Evolutionary conservation across 345 rosid genomes (phyloP), one percentile per base, ranked within the genome.

Genomic region (Citropsis articulata): DNA sequence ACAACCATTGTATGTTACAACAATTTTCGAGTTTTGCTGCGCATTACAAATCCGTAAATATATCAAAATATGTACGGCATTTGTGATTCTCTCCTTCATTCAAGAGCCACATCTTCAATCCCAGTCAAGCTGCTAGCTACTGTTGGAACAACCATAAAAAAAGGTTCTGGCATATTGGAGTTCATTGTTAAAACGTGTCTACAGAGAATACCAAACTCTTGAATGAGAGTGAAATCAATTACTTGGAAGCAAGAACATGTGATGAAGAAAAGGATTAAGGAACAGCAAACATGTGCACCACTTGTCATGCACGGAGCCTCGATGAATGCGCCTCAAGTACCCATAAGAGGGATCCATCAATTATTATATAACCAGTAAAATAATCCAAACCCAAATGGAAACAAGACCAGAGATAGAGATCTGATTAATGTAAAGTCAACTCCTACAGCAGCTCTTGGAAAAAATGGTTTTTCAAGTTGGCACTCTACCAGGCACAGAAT

Each of bases 381-480:
- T 35, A 66, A 21, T 14, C 59, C 45, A 27, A 69, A 45, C 61
- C 27, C 24, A n/a, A 6, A 30, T 33, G 30, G 33, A 45, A 31
- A 53, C 13, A 63, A 16, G 16, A 27, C 7, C 35, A 24, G 38
- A 42, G 50, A 4, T 45, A 1, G 65, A 77, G 71, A 75, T 65
- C 75, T 21, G 59, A 27, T 56, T 21, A 33, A 38, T 35, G n/a
- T 4, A 61, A 77, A 69, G 84, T 81, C 81, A 82, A 82, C 79
- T 10, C 60, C 76, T 12, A 60, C 66, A 73, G 53, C 10, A 59
- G 50, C n/a, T 14, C 38, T 45, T 72, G 25, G 14, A 77, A 18
- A 73, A 53, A 53, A 30, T 28, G 16, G 35, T 59, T 27, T 25
- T 81, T 66, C 75, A 65, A 60, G 8, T 27, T 25, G 59, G 70